Conservation (phyloP, 2,329 filamentous ascomycete species). For the Aspergillus udagawae region DNA sequence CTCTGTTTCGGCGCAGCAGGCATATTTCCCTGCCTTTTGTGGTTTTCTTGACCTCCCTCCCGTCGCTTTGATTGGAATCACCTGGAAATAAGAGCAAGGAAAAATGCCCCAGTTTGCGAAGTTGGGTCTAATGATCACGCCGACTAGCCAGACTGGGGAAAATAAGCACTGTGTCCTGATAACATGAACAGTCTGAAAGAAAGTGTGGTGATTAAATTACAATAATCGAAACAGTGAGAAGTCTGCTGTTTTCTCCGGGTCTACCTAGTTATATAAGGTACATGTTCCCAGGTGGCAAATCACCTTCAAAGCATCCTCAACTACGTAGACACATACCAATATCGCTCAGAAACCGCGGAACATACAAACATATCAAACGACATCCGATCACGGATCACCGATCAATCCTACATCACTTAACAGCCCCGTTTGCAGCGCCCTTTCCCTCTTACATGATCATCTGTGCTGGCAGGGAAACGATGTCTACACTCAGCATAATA, state of each 20-base stretch:
- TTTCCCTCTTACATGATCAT: not conserved
- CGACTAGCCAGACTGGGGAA: not conserved
- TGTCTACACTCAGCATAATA: not conserved
- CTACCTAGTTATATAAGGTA: not conserved
- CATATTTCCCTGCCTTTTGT: slow-evolving; percentile 46
- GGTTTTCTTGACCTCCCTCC: not conserved
- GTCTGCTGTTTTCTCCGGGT: not conserved
- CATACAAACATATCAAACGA: slow-evolving; percentile 1
- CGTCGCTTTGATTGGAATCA: not conserved
- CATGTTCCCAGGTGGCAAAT: not conserved
- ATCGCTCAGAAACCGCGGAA: not conserved
- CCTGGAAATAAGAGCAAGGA: not conserved
- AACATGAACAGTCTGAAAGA: not conserved
- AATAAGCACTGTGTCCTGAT: not conserved
- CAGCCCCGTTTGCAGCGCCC: not conserved
- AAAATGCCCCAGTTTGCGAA: not conserved
- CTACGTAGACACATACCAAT: not conserved
- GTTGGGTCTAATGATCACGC: not conserved
- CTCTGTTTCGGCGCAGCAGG: slow-evolving; percentile 75
- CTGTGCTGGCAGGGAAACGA: not conserved
- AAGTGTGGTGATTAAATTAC: not conserved
- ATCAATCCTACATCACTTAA: not conserved
- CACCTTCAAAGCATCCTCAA: not conserved
- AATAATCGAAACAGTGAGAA: not conserved
- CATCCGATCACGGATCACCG: not conserved